phyloP scores from a whole-genome alignment of 805 yeast genomes.

The Candida maesae region DNA sequence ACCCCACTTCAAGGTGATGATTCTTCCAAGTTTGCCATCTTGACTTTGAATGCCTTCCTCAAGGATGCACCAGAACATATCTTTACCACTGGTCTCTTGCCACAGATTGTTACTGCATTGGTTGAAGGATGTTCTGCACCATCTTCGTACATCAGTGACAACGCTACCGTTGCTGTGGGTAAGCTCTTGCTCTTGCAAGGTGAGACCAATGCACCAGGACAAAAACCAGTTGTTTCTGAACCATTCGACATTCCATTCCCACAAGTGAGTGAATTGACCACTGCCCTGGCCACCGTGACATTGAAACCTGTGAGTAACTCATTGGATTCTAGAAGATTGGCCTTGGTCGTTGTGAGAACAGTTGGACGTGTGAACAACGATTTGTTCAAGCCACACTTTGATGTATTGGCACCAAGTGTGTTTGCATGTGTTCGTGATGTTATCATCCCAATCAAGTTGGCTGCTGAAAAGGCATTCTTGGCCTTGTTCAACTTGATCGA shows the following conservation, averaged over 20 bases:
- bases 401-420: slow-evolving; percentile 62
- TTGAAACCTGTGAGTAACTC: slow-evolving; percentile 58
- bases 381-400: slow-evolving; percentile 49
- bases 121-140: slow-evolving; percentile 38
- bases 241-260: slow-evolving; percentile 42
- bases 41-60: slow-evolving; percentile 76
- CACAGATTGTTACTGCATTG: slow-evolving; percentile 48
- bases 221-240: slow-evolving; percentile 24
- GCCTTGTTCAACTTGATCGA: slow-evolving; percentile 69
- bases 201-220: slow-evolving; percentile 36
- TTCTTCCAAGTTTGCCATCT: slow-evolving; percentile 57
- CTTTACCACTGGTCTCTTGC: slow-evolving; percentile 46
- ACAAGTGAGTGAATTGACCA: slow-evolving; percentile 39
- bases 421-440: slow-evolving; percentile 82
- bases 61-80: slow-evolving; percentile 70
- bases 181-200: slow-evolving; percentile 60
- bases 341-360: slow-evolving; percentile 74
- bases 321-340: slow-evolving; percentile 71
- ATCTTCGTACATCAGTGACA: slow-evolving; percentile 59
- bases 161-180: slow-evolving; percentile 76
- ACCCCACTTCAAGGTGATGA: slow-evolving; percentile 38
- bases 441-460: slow-evolving; percentile 87
- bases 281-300: slow-evolving; percentile 46
- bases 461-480: slow-evolving; percentile 87
- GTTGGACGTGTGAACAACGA: slow-evolving; percentile 59